Conservation (phyloP, 331 rosid genomes). For the Pyracantha coccinea region DNA sequence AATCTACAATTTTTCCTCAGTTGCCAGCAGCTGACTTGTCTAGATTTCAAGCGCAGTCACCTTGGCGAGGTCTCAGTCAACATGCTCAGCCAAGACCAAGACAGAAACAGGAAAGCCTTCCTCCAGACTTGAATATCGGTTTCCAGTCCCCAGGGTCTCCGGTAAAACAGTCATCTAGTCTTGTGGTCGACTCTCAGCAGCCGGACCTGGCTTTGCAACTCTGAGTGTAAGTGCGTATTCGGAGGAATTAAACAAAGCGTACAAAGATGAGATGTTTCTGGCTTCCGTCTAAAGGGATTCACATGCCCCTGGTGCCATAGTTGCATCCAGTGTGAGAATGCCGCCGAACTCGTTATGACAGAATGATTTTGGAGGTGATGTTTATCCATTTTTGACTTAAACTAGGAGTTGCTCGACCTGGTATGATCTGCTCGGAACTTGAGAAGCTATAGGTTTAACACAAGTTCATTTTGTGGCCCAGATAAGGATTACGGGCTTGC, state of each 20-base stretch:
- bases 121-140: constrained; percentile 84
- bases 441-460: not conserved
- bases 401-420: not conserved
- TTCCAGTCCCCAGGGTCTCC: constrained; percentile 86
- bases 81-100: constrained; percentile 53
- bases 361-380: not conserved
- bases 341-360: not conserved
- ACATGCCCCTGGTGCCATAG: not conserved
- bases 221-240: constrained; percentile 12
- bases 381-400: constrained; percentile 3
- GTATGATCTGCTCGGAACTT: not conserved
- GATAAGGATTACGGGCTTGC: constrained; percentile 11
- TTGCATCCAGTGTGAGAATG: not conserved
- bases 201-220: constrained; percentile 94
- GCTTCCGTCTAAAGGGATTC: not conserved
- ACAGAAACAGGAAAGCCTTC: constrained; percentile 65
- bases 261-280: not conserved
- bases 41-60: constrained; percentile 58
- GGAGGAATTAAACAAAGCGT: not conserved
- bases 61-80: constrained; percentile 60
- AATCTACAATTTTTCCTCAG: constrained; percentile 49
- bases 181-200: constrained; percentile 83
- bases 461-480: not conserved
- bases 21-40: constrained; percentile 51
- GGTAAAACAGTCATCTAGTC: constrained; percentile 66